Evolutionary conservation across 345 rosid species (phyloP), one percentile per base, ranked within the genome.

Genomic region (Populus euphratica): DNA sequence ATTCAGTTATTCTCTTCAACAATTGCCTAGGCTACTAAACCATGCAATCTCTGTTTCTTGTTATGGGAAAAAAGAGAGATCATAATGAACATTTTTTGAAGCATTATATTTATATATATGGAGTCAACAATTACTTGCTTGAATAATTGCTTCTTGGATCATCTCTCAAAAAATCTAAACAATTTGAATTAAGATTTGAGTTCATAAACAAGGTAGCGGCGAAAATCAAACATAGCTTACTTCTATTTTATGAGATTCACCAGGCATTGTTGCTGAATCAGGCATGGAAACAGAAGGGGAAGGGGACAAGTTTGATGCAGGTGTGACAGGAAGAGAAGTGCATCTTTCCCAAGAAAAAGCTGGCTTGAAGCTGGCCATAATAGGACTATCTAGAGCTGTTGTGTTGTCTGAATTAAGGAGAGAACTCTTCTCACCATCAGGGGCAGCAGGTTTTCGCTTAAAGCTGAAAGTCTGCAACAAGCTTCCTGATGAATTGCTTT

Each of bases 321-420:
- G 96, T 13, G 87, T 87, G 74, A 84, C 90, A 4, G 97, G 99
- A 81, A 93, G 96, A 27, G 99, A 95, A 38, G 88, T 69, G 73
- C 97, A 90, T 85, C 88, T 88, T 78, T 89, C 77, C 97, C 97
- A 86, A 80, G 84, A 79, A 72, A 87, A 86, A 3, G 91, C 80
- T 13, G 89, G 72, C 74, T 83, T 73, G 27, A 89, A 75, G 78
- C 69, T 52, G 67, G 89, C 69, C 44, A 83, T 31, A 52, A 54
- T 82, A 74, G 93, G 82, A 79, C 88, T 91, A 74, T 83, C 91
- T 21, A 83, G 86, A 23, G 87, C 62, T 47, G 81, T 70, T 83
- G 80, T 87, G 76, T 85, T 73, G 79, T 83, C 89, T 1, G 90
- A 82, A 81, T 73, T 81, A 66, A 95, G 93, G 65, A 95, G 89